Evolutionary conservation across 2,329 filamentous ascomycete species (phyloP).

Genomic region (Blastomyces silverae): DNA sequence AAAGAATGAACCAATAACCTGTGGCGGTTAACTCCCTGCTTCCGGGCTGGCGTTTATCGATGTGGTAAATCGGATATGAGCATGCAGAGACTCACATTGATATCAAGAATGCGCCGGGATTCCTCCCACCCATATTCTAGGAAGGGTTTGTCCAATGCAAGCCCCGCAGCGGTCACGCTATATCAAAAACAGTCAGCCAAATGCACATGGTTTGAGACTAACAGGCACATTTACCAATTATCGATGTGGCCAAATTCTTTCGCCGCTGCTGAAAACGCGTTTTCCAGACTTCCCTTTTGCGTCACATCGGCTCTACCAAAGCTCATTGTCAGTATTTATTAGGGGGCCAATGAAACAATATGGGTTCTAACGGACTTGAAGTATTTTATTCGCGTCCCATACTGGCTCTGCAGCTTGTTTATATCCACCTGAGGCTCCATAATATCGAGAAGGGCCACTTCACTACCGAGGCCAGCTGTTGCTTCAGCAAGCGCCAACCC

Average conservation of each 20-base stretch:
- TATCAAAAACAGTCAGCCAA: neutral
- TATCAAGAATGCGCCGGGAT: slow-evolving; percentile 37
- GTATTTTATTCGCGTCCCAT: neutral
- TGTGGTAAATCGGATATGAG: neutral
- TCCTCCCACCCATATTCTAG: slow-evolving; percentile 43
- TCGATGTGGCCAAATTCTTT: slow-evolving; percentile 13
- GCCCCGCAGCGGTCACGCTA: slow-evolving; percentile 25
- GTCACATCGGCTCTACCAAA: slow-evolving; percentile 12
- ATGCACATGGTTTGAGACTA: neutral
- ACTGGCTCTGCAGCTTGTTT: slow-evolving; percentile 9
- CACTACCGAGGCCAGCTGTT: slow-evolving; percentile 9
- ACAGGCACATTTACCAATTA: neutral
- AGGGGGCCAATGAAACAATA: neutral
- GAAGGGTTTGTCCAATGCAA: slow-evolving; percentile 43
- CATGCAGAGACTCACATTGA: slow-evolving; percentile 35
- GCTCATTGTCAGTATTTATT: neutral
- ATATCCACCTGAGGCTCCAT: slow-evolving; percentile 14
- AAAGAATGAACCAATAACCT: slow-evolving; percentile 43
- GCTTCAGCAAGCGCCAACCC: slow-evolving; percentile 10
- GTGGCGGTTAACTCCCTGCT: neutral
- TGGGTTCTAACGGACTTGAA: slow-evolving; percentile 5
- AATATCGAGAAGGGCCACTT: slow-evolving; percentile 10
- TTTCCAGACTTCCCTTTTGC: slow-evolving; percentile 6
- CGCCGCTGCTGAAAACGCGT: slow-evolving; percentile 1
- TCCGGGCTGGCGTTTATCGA: neutral